phyloP scores from a whole-genome alignment of 73 alveolate species.

The Breviolum minutum region DNA sequence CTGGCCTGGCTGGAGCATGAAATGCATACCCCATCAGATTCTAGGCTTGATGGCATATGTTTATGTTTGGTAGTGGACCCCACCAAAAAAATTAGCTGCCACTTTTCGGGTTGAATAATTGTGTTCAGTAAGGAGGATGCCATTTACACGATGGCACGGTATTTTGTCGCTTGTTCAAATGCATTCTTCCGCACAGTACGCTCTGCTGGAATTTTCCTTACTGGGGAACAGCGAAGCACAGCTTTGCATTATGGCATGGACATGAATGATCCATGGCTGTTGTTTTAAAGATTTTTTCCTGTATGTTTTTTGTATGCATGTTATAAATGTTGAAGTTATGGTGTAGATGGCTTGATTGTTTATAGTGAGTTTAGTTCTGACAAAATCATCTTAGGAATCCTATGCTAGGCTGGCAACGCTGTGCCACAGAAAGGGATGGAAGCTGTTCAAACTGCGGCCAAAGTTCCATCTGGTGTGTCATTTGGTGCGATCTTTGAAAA shows the following conservation, averaged over 20 bases:
- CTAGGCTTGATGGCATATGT: no score
- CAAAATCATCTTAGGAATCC: not conserved
- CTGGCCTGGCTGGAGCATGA: constrained; percentile 16
- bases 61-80: no score
- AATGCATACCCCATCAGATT: not conserved
- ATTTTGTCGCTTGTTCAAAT: not conserved
- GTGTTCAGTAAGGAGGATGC: not conserved
- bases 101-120: not conserved
- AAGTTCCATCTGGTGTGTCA: constrained; percentile 5
- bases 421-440: not conserved
- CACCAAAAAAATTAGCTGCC: no score
- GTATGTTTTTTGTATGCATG: not conserved
- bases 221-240: not conserved
- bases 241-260: not conserved
- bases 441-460: not conserved
- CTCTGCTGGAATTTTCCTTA: not conserved
- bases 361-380: not conserved
- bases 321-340: not conserved
- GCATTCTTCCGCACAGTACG: not conserved
- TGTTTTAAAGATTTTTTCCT: not conserved
- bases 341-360: not conserved
- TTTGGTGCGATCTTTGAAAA: not conserved
- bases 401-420: not conserved
- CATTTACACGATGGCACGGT: not conserved
- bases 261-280: constrained; percentile 19